A percentile compares a stretch with the other conserved stretches of the same genome.
Conservation (phyloP, 1,284 basidiomycete species). For the Anthracocystis walkeri region DNA sequence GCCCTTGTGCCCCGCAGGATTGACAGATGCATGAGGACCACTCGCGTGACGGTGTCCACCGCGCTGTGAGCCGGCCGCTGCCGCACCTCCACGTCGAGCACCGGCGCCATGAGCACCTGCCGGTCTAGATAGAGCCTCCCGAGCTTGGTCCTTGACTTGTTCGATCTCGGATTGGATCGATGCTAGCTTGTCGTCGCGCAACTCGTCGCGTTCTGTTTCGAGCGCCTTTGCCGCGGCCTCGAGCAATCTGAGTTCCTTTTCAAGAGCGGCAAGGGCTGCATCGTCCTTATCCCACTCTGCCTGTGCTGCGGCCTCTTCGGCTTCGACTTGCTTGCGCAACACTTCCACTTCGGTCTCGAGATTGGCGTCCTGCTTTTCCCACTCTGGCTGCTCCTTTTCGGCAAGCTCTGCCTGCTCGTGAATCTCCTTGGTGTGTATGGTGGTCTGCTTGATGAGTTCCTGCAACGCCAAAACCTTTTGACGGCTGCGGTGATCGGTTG, state of each 20-base stretch:
- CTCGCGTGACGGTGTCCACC: conserved; percentile 47
- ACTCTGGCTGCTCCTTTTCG: conserved; percentile 47
- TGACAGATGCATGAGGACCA: conserved; percentile 25
- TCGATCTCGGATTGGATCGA: conserved; percentile 39
- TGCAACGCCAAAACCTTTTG: conserved; percentile 62
- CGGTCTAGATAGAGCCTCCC: conserved; percentile 29
- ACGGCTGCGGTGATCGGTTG: conserved; percentile 56
- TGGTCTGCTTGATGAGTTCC: conserved; percentile 62
- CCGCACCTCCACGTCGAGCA: conserved; percentile 33
- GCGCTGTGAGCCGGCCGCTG: conserved; percentile 25
- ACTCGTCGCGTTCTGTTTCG: conserved; percentile 41
- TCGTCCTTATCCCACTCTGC: conserved; percentile 46
- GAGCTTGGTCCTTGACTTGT: conserved; percentile 42
- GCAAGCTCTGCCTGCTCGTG: conserved; percentile 52
- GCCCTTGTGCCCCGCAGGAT: conserved; percentile 25
- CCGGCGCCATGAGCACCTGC: conserved; percentile 5
- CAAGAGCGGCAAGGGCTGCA: conserved; percentile 37
- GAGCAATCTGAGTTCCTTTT: conserved; percentile 45
- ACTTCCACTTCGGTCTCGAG: conserved; percentile 33
- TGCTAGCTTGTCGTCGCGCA: conserved; percentile 43
- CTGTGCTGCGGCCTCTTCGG: conserved; percentile 39
- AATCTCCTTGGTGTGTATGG: conserved; percentile 49
- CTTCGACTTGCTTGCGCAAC: conserved; percentile 37
- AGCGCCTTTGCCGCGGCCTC: conserved; percentile 31
- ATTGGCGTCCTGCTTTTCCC: conserved; percentile 47